Conservation (phyloP, 306 rosid species). For the Prunus fruticosa region DNA sequence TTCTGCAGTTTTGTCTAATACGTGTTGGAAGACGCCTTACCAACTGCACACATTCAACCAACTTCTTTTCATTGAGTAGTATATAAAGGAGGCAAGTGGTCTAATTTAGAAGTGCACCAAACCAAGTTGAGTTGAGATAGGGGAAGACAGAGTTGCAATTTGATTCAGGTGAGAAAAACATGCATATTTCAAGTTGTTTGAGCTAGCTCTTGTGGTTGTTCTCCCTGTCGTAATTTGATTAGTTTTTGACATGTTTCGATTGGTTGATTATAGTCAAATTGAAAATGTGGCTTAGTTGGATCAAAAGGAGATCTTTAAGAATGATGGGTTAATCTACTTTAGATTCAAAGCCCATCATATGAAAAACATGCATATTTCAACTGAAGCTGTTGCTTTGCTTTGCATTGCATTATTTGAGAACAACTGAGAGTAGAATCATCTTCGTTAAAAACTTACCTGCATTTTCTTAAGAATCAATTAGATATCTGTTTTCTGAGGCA, state of each 20-base stretch:
- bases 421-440: background rate
- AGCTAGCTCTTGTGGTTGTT: background rate
- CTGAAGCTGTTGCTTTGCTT: background rate
- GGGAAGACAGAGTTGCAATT: background rate
- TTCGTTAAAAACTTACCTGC: background rate
- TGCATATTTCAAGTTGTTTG: background rate
- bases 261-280: background rate
- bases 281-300: background rate
- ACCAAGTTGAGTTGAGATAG: background rate
- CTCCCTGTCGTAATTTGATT: background rate
- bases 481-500: background rate
- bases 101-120: background rate
- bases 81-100: constrained; percentile 22
- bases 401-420: background rate
- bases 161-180: constrained; percentile 26
- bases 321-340: too few species aligned
- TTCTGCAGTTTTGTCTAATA: constrained; percentile 22
- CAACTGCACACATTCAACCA: background rate
- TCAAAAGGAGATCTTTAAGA: background rate
- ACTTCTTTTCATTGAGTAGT: constrained; percentile 4
- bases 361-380: background rate
- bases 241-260: background rate
- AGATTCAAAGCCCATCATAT: too few species aligned
- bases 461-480: background rate
- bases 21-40: constrained; percentile 32